phyloP scores from a whole-genome alignment of 805 yeast genomes.

The Cyberlindnera petersonii region DNA sequence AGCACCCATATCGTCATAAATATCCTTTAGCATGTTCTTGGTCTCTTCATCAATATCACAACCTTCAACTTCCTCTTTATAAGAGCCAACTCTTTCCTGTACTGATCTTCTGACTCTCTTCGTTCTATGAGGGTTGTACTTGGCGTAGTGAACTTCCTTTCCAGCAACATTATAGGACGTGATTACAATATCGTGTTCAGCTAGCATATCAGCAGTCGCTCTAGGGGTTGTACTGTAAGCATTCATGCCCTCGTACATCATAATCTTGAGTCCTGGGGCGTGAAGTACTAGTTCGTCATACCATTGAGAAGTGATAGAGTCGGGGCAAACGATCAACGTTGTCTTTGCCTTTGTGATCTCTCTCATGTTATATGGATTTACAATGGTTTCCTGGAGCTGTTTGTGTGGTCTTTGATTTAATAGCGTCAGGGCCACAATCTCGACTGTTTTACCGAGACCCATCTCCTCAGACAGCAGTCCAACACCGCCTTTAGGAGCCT shows the following conservation, averaged over 20 bases:
- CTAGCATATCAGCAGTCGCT: slow-evolving; percentile 48
- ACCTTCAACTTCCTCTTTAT: not conserved
- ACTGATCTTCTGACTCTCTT: slow-evolving; percentile 23
- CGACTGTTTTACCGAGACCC: slow-evolving; percentile 97
- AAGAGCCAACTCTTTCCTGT: not conserved
- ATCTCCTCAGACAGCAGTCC: slow-evolving; percentile 90
- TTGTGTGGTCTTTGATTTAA: slow-evolving; percentile 51
- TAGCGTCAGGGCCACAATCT: slow-evolving; percentile 61
- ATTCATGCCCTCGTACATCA: slow-evolving; percentile 55
- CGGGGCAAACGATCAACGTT: slow-evolving; percentile 83
- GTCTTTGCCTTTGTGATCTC: slow-evolving; percentile 48
- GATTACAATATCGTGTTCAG: slow-evolving; percentile 70
- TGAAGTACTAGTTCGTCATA: slow-evolving; percentile 58
- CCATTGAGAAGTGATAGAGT: slow-evolving; percentile 85
- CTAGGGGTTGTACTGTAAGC: slow-evolving; percentile 32
- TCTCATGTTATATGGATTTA: slow-evolving; percentile 18
- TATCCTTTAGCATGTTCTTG: slow-evolving; percentile 9
- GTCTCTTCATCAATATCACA: slow-evolving; percentile 3
- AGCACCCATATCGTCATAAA: slow-evolving; percentile 14
- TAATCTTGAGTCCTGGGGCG: slow-evolving; percentile 59
- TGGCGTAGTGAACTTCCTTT: slow-evolving; percentile 74
- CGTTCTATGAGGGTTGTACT: slow-evolving; percentile 50
- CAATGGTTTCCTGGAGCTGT: slow-evolving; percentile 5
- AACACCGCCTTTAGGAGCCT: slow-evolving; percentile 7
- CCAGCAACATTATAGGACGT: slow-evolving; percentile 73